A percentile compares a stretch with the other conserved stretches of the same genome.
Conservation (phyloP, 2,329 filamentous ascomycete species). For the Pseudogymnoascus sp. region DNA sequence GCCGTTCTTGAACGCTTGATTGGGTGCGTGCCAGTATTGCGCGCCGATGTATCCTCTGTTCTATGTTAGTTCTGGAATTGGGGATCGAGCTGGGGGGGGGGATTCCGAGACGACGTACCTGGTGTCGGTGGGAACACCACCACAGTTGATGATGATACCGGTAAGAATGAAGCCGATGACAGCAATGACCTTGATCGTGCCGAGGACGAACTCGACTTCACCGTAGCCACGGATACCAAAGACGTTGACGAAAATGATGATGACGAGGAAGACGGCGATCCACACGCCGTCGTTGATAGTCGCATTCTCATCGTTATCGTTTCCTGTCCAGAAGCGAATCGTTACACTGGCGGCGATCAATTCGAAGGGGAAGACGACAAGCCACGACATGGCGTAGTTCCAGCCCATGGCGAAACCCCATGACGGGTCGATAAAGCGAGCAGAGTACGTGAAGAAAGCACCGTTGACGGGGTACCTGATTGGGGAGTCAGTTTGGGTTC, state of each 20-base stretch:
- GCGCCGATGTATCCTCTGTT: slow-evolving; percentile 48
- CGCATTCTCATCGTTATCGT: slow-evolving; percentile 27
- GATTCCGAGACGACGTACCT: slow-evolving; percentile 16
- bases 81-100: not conserved
- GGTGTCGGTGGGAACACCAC: slow-evolving; percentile 37
- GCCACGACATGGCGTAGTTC: slow-evolving; percentile 44
- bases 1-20: slow-evolving; percentile 46
- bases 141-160: slow-evolving; percentile 50
- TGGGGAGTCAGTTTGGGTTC: not conserved
- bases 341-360: slow-evolving; percentile 46
- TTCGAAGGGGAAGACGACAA: slow-evolving; percentile 45
- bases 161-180: slow-evolving; percentile 58
- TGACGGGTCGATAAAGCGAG: slow-evolving; percentile 51
- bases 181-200: slow-evolving; percentile 49
- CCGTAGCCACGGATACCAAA: slow-evolving; percentile 51
- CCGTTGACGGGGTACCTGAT: slow-evolving; percentile 51
- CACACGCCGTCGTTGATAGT: slow-evolving; percentile 44
- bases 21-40: slow-evolving; percentile 49
- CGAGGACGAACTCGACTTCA: slow-evolving; percentile 49
- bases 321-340: slow-evolving; percentile 43
- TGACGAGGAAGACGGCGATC: slow-evolving; percentile 47
- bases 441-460: slow-evolving; percentile 53
- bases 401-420: slow-evolving; percentile 46
- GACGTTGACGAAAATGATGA: slow-evolving; percentile 43
- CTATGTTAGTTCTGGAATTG: not conserved